Percentiles rank a stretch among this genome's conserved stretches.
Evolutionary conservation across 441 rosid species (phyloP).

Genomic region (Pelargonium australe): DNA sequence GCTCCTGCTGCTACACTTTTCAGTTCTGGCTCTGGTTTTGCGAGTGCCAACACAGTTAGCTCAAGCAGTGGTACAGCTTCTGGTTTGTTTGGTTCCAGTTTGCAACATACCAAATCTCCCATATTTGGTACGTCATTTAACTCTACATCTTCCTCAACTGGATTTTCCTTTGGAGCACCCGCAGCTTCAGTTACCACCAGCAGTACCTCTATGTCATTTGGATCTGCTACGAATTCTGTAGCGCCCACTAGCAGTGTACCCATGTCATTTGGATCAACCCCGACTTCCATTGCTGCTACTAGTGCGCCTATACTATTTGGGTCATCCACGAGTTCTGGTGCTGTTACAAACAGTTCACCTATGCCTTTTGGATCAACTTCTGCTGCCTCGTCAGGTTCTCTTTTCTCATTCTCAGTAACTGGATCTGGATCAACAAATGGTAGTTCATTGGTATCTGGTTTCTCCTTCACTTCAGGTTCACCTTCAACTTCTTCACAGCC

Average conservation of each 20-base stretch:
- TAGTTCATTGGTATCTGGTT: constrained; percentile 38
- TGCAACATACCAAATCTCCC: constrained; percentile 43
- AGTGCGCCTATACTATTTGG: background rate
- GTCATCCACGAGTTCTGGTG: constrained; percentile 23
- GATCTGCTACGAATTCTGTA: background rate
- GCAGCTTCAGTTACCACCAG: constrained; percentile 33
- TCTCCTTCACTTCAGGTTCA: constrained; percentile 46
- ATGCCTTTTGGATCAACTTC: background rate
- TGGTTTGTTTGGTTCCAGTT: constrained; percentile 43
- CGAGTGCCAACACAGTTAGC: constrained; percentile 33
- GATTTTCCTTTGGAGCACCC: constrained; percentile 46
- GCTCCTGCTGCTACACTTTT: constrained; percentile 31
- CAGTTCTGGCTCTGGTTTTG: constrained; percentile 43
- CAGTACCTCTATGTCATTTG: constrained; percentile 22
- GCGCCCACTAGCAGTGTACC: constrained; percentile 22
- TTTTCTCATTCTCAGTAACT: background rate
- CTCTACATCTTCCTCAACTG: constrained; percentile 36
- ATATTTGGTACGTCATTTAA: constrained; percentile 33
- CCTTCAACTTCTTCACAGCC: constrained; percentile 38
- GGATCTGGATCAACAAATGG: constrained; percentile 19
- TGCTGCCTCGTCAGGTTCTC: background rate
- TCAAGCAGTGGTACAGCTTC: constrained; percentile 33
- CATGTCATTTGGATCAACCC: constrained; percentile 40
- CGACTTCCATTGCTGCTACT: constrained; percentile 1
- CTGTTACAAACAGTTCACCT: background rate